These are phyloP conservation scores for Blastocystis sp. DNA, from an alignment of 352 stramenopile genomes.

Conservation along the genomic window DNA sequence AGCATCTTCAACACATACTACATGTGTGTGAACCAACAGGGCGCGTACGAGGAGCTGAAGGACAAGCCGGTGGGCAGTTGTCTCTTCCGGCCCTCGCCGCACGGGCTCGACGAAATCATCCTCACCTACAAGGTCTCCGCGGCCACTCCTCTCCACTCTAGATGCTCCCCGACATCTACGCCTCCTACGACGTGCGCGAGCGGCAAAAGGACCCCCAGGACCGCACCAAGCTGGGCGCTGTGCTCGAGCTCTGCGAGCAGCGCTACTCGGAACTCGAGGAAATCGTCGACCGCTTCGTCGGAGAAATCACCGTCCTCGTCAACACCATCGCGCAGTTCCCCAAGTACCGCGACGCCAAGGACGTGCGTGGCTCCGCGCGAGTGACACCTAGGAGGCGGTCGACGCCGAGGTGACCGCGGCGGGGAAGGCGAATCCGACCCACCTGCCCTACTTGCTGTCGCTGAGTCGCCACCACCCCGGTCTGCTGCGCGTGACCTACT, in stretches of 20 bases:
- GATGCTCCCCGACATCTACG: not conserved
- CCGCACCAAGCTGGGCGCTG: not conserved
- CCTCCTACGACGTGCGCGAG: constrained; percentile 9
- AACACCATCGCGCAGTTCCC: not conserved
- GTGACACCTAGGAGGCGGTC: constrained; percentile 7
- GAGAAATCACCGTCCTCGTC: not conserved
- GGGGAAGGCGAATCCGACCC: not conserved
- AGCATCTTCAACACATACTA: constrained; percentile 8
- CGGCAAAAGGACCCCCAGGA: constrained; percentile 28
- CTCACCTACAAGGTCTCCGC: not conserved
- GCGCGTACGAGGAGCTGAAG: not conserved
- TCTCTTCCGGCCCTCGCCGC: constrained; percentile 30
- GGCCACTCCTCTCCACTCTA: not conserved
- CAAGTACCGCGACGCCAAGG: not conserved
- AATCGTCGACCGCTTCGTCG: constrained; percentile 25
- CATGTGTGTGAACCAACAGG: not conserved
- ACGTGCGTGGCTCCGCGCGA: not conserved
- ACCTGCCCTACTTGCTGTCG: constrained; percentile 22
- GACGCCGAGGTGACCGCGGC: not conserved
- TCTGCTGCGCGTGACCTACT: constrained; percentile 39
- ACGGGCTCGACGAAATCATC: not conserved
- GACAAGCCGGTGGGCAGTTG: constrained; percentile 19
- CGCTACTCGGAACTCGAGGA: constrained; percentile 31
- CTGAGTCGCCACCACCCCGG: not conserved
- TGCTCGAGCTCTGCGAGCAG: not conserved